Evolutionary conservation across 768 basidiomycete species (phyloP).

Genomic region (Terana coerulea): DNA sequence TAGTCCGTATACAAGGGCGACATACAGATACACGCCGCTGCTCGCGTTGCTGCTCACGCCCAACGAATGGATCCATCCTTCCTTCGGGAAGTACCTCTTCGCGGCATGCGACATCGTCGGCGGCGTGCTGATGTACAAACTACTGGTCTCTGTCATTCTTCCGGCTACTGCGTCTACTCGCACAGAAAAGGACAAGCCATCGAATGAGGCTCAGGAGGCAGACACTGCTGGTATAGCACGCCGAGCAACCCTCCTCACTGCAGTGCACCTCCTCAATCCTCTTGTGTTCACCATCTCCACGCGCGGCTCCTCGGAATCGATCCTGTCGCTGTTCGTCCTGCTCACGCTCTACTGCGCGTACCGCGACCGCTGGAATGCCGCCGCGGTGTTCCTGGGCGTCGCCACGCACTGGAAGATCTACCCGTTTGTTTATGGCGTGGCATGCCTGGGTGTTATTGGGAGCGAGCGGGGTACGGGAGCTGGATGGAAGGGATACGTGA

Average conservation of each 20-base stretch:
- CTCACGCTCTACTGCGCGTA: constrained; percentile 60
- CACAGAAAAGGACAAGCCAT: background rate
- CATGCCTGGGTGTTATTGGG: constrained; percentile 58
- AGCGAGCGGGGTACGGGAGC: constrained; percentile 15
- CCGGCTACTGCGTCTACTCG: constrained; percentile 20
- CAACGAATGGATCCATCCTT: constrained; percentile 74
- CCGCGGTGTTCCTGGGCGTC: constrained; percentile 74
- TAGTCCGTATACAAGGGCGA: constrained; percentile 88
- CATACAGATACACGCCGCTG: constrained; percentile 95
- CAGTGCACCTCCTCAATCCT: constrained; percentile 86
- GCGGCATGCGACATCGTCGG: constrained; percentile 79
- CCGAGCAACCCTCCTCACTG: constrained; percentile 53
- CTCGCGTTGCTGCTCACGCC: constrained; percentile 81
- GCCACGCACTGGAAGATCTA: constrained; percentile 98
- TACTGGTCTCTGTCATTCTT: constrained; percentile 52
- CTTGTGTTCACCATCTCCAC: constrained; percentile 96
- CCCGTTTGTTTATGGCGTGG: constrained; percentile 86
- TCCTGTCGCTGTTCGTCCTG: constrained; percentile 79
- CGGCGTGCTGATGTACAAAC: constrained; percentile 63
- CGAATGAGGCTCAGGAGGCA: background rate
- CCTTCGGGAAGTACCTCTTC: constrained; percentile 91
- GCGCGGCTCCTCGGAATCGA: constrained; percentile 90
- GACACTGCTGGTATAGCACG: background rate
- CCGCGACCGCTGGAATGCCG: constrained; percentile 52
- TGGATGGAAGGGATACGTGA: constrained; percentile 29